Conservation (phyloP, 139 green algal species). For the Volvox africanus region DNA sequence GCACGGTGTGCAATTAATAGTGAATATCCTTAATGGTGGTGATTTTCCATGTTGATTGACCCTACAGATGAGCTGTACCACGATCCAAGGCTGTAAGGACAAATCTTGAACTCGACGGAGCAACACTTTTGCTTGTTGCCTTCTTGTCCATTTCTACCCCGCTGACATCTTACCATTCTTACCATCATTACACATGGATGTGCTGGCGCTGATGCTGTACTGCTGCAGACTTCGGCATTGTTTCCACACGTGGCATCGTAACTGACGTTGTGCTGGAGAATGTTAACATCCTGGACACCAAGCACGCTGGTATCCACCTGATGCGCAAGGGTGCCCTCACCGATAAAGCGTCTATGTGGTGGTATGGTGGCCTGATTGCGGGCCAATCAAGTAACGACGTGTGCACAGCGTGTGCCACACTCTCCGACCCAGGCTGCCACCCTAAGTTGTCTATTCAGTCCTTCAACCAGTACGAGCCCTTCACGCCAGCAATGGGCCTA, state of each 20-base stretch:
- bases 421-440: conserved; percentile 56
- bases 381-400: conserved; percentile 50
- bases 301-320: conserved; percentile 59
- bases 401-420: conserved; percentile 51
- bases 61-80: too few species aligned
- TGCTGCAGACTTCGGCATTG: conserved; percentile 69
- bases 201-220: too few species aligned
- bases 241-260: conserved; percentile 61
- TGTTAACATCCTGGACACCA: conserved; percentile 62
- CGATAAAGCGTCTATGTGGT: conserved; percentile 3
- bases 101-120: too few species aligned
- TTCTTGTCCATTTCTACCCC: too few species aligned
- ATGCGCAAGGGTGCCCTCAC: conserved; percentile 41
- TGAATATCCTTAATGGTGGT: too few species aligned
- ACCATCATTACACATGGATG: too few species aligned
- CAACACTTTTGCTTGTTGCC: too few species aligned
- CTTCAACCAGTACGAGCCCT: conserved; percentile 59
- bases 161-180: too few species aligned
- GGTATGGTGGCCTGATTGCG: conserved; percentile 55
- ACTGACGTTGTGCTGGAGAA: conserved; percentile 54
- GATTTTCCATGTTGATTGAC: too few species aligned
- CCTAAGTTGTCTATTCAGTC: conserved; percentile 52
- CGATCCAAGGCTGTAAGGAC: too few species aligned
- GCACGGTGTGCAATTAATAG: too few species aligned
- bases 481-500: conserved; percentile 51